phyloP scores from a whole-genome alignment of 441 rosid species.

The Erodium texanum region DNA sequence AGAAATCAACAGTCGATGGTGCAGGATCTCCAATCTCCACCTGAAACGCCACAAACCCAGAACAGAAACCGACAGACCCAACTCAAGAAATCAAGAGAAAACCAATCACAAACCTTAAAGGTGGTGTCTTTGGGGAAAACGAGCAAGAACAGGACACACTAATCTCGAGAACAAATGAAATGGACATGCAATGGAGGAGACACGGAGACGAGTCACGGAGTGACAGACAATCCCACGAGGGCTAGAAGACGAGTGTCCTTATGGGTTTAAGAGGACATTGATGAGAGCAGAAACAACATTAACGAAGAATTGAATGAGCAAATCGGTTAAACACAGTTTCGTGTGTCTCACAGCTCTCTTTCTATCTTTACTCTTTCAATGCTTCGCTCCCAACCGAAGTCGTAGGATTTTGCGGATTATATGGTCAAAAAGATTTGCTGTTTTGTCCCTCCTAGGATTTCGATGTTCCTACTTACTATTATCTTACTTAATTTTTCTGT shows the following conservation, averaged over 20 bases:
- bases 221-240: not conserved
- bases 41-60: not conserved
- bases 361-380: not conserved
- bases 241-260: not conserved
- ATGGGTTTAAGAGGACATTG: not conserved
- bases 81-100: not conserved
- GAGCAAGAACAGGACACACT: too few relatives aligned
- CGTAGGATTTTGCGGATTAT: not conserved
- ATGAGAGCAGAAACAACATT: not conserved
- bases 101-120: not conserved
- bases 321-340: not conserved
- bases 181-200: not conserved
- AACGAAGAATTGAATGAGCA: not conserved
- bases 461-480: not conserved
- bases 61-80: not conserved
- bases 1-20: not conserved
- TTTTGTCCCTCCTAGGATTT: not conserved
- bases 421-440: not conserved
- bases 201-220: not conserved
- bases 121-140: not conserved
- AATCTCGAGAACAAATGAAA: not conserved
- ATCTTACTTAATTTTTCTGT: too few relatives aligned
- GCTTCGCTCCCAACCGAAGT: not conserved
- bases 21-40: not conserved
- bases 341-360: not conserved